Percentiles rank a stretch among this genome's conserved stretches.
Conservation (phyloP, 345 rosid genomes). For the Brassica juncea region DNA sequence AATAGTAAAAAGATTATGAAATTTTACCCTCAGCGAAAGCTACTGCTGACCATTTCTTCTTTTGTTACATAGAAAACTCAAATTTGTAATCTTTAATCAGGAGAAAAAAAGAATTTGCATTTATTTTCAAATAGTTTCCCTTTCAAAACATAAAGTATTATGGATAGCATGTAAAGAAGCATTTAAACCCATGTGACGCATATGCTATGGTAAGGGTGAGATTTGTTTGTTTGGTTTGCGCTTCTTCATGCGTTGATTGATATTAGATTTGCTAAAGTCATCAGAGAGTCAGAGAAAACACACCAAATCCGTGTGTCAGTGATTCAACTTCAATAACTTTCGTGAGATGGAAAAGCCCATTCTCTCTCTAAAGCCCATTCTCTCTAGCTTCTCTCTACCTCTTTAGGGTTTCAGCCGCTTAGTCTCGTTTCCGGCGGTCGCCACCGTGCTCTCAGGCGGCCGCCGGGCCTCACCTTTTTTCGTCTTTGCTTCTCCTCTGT, state of each 20-base stretch:
- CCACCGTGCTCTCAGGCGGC: no score
- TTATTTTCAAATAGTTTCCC: not conserved
- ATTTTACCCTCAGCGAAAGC: constrained; percentile 23
- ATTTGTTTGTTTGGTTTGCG: constrained; percentile 10
- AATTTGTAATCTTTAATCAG: not conserved
- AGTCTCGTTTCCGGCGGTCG: no score
- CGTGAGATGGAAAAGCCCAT: no score
- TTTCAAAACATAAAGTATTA: constrained; percentile 3
- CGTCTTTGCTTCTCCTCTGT: no score
- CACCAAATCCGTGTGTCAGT: constrained; percentile 26
- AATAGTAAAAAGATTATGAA: constrained; percentile 9
- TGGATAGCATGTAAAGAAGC: constrained; percentile 1
- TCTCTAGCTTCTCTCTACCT: no score
- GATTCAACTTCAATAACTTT: constrained; percentile 4
- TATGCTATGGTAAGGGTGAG: not conserved
- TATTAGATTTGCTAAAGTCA: constrained; percentile 8
- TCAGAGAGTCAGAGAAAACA: constrained; percentile 11
- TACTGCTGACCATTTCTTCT: constrained; percentile 4
- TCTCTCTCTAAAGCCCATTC: no score
- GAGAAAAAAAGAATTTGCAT: not conserved
- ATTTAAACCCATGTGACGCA: constrained; percentile 12
- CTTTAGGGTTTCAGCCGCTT: no score
- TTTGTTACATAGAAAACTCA: not conserved
- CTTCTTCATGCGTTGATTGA: constrained; percentile 8
- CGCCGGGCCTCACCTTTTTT: no score